Conservation (phyloP, 352 stramenopile species). For the Saprolegnia parasitica region DNA sequence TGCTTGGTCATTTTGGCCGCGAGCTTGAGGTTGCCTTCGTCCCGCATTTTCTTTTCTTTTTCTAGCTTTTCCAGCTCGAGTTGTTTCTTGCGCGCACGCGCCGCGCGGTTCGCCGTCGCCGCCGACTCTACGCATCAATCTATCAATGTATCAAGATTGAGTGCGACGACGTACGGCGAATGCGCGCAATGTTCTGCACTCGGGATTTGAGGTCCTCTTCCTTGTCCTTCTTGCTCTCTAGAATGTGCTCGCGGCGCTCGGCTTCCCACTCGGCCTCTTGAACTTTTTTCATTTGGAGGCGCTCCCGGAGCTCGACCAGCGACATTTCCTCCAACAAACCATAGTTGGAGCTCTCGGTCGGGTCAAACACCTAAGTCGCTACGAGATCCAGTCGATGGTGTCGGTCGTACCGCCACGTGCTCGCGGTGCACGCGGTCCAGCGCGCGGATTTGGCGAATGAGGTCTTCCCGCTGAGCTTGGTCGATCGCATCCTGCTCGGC, state of each 20-base stretch:
- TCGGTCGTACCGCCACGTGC: constrained; percentile 43
- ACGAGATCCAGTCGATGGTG: neutral
- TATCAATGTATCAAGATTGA: neutral
- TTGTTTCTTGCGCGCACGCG: constrained; percentile 45
- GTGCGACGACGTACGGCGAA: constrained; percentile 34
- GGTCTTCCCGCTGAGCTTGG: constrained; percentile 66
- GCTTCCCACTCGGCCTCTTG: constrained; percentile 68
- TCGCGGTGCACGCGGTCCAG: constrained; percentile 73
- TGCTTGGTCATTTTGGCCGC: constrained; percentile 65
- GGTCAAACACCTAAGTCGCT: constrained; percentile 71
- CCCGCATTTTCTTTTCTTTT: constrained; percentile 31
- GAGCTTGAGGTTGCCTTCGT: constrained; percentile 63
- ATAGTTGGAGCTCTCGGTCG: constrained; percentile 78
- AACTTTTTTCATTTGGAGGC: constrained; percentile 72
- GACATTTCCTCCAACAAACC: constrained; percentile 91
- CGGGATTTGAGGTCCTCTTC: constrained; percentile 63
- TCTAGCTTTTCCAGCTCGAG: constrained; percentile 49
- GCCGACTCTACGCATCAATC: constrained; percentile 37
- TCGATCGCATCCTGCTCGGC: constrained; percentile 55
- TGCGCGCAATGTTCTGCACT: constrained; percentile 67
- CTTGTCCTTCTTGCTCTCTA: constrained; percentile 73
- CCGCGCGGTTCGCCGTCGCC: constrained; percentile 53
- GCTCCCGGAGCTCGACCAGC: constrained; percentile 75
- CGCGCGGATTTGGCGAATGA: constrained; percentile 83
- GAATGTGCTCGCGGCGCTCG: constrained; percentile 57